A percentile compares a stretch with the other conserved stretches of the same genome.
Conservation (phyloP, 257 asterid genomes). For the Euphrasia confusa region DNA sequence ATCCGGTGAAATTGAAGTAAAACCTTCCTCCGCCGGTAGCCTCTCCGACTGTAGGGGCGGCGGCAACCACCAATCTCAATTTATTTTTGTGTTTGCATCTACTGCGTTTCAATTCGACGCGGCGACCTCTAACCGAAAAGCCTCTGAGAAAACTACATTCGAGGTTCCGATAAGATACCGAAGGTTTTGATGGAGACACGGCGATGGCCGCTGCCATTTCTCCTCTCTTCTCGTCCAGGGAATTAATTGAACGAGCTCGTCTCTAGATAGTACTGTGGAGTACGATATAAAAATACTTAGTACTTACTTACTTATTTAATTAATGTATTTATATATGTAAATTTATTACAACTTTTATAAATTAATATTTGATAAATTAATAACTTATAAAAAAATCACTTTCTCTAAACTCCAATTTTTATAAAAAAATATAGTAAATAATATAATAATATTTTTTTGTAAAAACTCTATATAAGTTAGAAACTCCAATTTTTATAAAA, state of each 20-base stretch:
- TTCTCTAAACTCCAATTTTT: no score
- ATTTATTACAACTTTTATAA: no score
- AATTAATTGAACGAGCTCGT: slow-evolving; percentile 7
- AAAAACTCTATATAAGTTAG: no score
- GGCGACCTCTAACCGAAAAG: slow-evolving; percentile 37
- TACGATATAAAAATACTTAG: no score
- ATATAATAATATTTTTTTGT: no score
- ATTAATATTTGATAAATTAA: no score
- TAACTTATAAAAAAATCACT: no score
- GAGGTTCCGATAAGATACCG: slow-evolving; percentile 32
- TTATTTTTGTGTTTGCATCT: slow-evolving; percentile 31
- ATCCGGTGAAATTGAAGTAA: slow-evolving; percentile 83
- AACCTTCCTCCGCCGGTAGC: slow-evolving; percentile 54
- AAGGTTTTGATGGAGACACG: slow-evolving; percentile 42
- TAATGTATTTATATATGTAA: no score
- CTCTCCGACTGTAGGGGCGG: slow-evolving; percentile 34
- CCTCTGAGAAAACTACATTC: slow-evolving; percentile 38
- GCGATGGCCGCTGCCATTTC: slow-evolving; percentile 46
- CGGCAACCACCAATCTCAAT: slow-evolving; percentile 41
- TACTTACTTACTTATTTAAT: no score
- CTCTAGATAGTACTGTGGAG: background rate
- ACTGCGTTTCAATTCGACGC: slow-evolving; percentile 43
- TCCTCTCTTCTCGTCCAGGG: slow-evolving; percentile 2
- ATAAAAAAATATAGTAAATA: no score
- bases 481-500: no score